Evolutionary conservation across 2,329 filamentous ascomycete species (phyloP).

Genomic region (Lecanicillium sp.): DNA sequence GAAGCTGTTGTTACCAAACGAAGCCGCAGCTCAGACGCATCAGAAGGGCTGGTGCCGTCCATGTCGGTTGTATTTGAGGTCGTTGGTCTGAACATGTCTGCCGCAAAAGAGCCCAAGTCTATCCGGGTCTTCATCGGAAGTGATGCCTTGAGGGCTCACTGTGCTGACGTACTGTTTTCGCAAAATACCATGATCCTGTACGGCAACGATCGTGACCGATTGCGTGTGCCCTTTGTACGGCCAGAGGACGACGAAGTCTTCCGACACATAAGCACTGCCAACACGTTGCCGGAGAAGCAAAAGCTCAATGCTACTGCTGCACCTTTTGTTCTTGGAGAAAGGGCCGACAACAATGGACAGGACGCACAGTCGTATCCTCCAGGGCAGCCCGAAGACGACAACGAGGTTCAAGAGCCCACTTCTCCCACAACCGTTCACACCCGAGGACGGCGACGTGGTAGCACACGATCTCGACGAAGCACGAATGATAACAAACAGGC

Average conservation of each 20-base stretch:
- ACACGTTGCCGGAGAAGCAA: constrained; percentile 47
- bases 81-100: constrained; percentile 44
- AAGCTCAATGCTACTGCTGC: constrained; percentile 51
- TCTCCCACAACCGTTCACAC: constrained; percentile 35
- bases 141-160: constrained; percentile 78
- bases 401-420: constrained; percentile 22
- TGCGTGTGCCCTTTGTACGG: constrained; percentile 85
- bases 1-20: constrained; percentile 79
- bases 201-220: constrained; percentile 77
- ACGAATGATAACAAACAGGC: constrained; percentile 10
- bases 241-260: constrained; percentile 82
- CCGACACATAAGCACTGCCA: constrained; percentile 65
- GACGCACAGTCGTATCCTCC: constrained; percentile 16
- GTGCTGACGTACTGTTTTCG: constrained; percentile 86
- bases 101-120: constrained; percentile 41
- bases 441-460: constrained; percentile 40
- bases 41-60: constrained; percentile 66
- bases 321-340: constrained; percentile 36
- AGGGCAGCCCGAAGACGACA: constrained; percentile 20
- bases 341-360: constrained; percentile 18
- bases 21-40: constrained; percentile 65
- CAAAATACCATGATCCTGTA: constrained; percentile 84
- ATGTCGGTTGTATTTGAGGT: constrained; percentile 76
- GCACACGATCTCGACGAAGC: constrained; percentile 26
- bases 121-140: constrained; percentile 89